These are phyloP conservation scores for Ophiostoma sp. DNA, from an alignment of 2,329 filamentous ascomycete genomes.

Conservation along the genomic window DNA sequence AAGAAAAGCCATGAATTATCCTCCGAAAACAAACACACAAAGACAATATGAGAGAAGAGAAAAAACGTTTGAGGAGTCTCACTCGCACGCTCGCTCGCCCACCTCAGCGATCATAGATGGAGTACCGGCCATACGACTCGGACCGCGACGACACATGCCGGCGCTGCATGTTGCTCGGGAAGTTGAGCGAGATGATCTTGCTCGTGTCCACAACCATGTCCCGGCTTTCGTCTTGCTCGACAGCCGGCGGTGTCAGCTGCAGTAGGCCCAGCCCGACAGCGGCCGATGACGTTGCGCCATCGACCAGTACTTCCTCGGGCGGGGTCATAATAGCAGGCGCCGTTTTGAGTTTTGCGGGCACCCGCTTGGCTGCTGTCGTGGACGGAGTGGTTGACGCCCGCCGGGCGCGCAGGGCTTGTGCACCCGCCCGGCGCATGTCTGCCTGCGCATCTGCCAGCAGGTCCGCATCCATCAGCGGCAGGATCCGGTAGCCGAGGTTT, in stretches of 20 bases:
- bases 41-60: not conserved
- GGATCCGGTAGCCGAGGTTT: conserved; percentile 62
- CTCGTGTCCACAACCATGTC: not conserved
- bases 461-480: conserved; percentile 58
- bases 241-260: not conserved
- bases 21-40: not conserved
- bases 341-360: not conserved
- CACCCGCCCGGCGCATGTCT: conserved; percentile 63
- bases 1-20: not conserved
- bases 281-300: not conserved
- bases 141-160: conserved; percentile 23
- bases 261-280: not conserved
- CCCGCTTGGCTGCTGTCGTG: not conserved
- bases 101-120: not conserved
- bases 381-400: not conserved
- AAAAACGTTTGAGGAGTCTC: too few species aligned
- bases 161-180: conserved; percentile 1
- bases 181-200: not conserved
- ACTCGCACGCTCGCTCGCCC: too few species aligned
- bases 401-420: conserved; percentile 29
- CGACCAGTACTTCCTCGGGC: conserved; percentile 3
- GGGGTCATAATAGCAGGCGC: not conserved
- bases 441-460: conserved; percentile 60
- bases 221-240: not conserved
- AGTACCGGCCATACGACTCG: conserved; percentile 16